Conservation (phyloP, 352 stramenopile genomes). For the Globisporangium paroecandrum region DNA sequence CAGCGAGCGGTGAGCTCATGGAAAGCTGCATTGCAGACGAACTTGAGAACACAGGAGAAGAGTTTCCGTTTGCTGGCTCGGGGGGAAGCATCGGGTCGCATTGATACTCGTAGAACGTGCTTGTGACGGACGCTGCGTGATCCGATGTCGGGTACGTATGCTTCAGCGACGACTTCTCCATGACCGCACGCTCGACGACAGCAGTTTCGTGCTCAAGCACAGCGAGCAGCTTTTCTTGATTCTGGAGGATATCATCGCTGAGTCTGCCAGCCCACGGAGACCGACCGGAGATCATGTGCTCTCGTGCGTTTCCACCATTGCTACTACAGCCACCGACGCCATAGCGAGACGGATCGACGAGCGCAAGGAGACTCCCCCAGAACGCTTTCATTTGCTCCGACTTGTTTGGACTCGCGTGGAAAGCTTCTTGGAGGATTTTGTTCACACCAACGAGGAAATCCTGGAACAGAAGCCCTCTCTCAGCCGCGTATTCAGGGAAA, state of each 20-base stretch:
- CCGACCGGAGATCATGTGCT: constrained; percentile 18
- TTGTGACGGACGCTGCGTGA: constrained; percentile 14
- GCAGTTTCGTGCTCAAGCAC: constrained; percentile 75
- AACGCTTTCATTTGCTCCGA: constrained; percentile 44
- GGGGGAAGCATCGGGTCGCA: constrained; percentile 55
- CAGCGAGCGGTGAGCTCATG: not conserved
- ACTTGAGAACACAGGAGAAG: not conserved
- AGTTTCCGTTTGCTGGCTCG: constrained; percentile 14
- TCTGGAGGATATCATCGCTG: constrained; percentile 79
- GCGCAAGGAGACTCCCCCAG: constrained; percentile 45
- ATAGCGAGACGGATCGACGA: constrained; percentile 22
- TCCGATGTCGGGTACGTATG: constrained; percentile 52
- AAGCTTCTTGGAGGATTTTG: constrained; percentile 35
- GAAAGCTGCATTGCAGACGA: not conserved
- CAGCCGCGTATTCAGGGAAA: constrained; percentile 40
- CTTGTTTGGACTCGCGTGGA: constrained; percentile 27
- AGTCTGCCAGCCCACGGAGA: constrained; percentile 56
- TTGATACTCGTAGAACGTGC: constrained; percentile 62
- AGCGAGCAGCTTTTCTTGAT: constrained; percentile 76
- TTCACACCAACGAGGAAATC: constrained; percentile 57
- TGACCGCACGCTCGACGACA: constrained; percentile 71
- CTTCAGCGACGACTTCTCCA: constrained; percentile 76
- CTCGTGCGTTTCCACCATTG: not conserved
- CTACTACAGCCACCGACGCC: not conserved
- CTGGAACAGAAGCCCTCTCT: constrained; percentile 46